A percentile compares a stretch with the other conserved stretches of the same genome.
Conservation (phyloP, 208 protist genomes). For the Leishmania mexicana region DNA sequence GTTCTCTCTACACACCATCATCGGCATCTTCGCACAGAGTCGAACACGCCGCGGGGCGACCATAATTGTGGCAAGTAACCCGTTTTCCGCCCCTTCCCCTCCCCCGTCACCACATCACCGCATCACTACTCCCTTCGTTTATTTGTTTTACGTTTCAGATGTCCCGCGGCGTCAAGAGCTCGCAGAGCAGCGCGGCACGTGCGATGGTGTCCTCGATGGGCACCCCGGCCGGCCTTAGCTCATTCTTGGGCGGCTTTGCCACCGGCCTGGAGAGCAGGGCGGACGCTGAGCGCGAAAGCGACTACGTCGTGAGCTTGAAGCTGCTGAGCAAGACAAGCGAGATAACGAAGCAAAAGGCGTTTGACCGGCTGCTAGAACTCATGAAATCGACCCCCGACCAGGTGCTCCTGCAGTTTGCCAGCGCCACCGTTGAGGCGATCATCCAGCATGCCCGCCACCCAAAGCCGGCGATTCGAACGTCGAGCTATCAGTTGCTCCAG, state of each 20-base stretch:
- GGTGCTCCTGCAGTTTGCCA: constrained; percentile 51
- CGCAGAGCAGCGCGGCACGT: constrained; percentile 68
- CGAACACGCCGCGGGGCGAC: neutral
- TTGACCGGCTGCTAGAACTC: constrained; percentile 52
- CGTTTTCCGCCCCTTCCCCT: too few relatives aligned
- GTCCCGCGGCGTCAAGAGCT: constrained; percentile 43
- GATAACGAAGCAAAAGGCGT: constrained; percentile 85
- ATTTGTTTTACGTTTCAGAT: neutral
- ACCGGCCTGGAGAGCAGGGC: constrained; percentile 24
- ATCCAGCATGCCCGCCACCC: constrained; percentile 65
- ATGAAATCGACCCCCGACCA: constrained; percentile 27
- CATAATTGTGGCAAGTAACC: neutral
- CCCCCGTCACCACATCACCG: neutral
- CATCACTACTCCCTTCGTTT: neutral
- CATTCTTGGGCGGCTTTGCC: constrained; percentile 72
- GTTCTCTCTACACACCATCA: too few relatives aligned
- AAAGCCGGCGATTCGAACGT: constrained; percentile 65
- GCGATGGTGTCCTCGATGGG: constrained; percentile 51
- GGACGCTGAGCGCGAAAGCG: constrained; percentile 38
- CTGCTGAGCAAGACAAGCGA: constrained; percentile 84
- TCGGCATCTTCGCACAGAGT: neutral
- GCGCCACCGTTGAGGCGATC: constrained; percentile 57
- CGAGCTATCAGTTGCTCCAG: constrained; percentile 58
- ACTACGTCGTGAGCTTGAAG: constrained; percentile 65
- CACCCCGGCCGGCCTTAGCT: constrained; percentile 54